Percentiles rank a stretch among this genome's conserved stretches.
phyloP scores from a whole-genome alignment of 2,329 filamentous ascomycete genomes.

The Aspergillus uvarum region DNA sequence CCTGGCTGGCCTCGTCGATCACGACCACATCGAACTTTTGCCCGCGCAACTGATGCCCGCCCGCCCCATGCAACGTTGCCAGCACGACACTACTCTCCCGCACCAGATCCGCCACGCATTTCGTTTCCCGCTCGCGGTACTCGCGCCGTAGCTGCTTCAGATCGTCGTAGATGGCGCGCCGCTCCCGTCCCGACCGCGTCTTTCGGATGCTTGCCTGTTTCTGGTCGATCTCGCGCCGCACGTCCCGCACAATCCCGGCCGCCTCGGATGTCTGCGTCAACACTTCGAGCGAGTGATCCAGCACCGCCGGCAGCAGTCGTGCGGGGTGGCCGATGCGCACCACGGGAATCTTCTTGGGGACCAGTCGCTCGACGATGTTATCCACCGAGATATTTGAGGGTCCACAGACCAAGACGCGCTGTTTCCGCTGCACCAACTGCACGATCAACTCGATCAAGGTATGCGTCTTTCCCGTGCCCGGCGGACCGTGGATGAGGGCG shows the following conservation, averaged over 20 bases:
- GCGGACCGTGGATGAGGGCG: constrained; percentile 89
- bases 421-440: constrained; percentile 73
- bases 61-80: constrained; percentile 88
- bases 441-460: constrained; percentile 92
- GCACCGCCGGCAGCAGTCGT: constrained; percentile 79
- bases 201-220: constrained; percentile 89
- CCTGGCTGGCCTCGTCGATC: constrained; percentile 94
- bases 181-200: constrained; percentile 75
- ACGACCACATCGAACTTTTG: constrained; percentile 90
- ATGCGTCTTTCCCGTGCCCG: constrained; percentile 95
- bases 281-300: constrained; percentile 87
- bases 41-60: constrained; percentile 75
- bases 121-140: constrained; percentile 78
- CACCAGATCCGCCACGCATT: constrained; percentile 75
- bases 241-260: constrained; percentile 82
- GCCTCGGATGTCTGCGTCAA: constrained; percentile 88
- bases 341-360: constrained; percentile 80
- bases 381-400: constrained; percentile 97
- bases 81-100: constrained; percentile 80
- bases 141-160: constrained; percentile 84
- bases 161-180: constrained; percentile 78
- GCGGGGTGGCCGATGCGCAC: constrained; percentile 91
- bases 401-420: constrained; percentile 85
- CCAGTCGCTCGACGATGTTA: constrained; percentile 92
- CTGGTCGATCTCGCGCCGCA: constrained; percentile 87